These are phyloP conservation scores for Saprolegnia parasitica DNA, from an alignment of 352 stramenopile genomes.

Conservation along the genomic window DNA sequence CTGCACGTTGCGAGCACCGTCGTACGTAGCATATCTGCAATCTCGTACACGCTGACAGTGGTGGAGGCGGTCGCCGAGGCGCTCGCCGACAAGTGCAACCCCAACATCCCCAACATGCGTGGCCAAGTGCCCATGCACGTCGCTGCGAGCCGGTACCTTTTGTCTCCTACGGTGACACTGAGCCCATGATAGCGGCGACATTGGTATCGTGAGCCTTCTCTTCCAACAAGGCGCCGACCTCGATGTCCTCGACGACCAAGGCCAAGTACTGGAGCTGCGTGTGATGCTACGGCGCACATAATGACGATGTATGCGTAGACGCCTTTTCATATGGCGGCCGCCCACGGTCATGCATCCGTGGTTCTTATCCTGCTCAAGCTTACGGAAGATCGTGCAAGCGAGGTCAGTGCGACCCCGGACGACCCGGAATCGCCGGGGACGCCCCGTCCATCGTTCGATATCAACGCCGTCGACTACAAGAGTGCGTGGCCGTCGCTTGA, in stretches of 20 bases:
- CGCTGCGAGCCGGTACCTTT: constrained; percentile 37
- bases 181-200: constrained; percentile 40
- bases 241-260: constrained; percentile 75
- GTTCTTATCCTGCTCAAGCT: constrained; percentile 67
- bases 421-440: constrained; percentile 21
- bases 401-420: constrained; percentile 18
- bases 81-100: constrained; percentile 57
- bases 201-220: constrained; percentile 73
- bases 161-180: neutral
- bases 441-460: constrained; percentile 45
- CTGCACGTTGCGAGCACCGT: constrained; percentile 65
- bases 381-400: constrained; percentile 37
- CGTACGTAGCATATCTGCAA: neutral
- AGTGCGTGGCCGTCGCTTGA: neutral
- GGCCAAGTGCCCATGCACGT: constrained; percentile 72
- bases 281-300: no score
- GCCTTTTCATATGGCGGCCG: constrained; percentile 72
- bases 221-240: constrained; percentile 64
- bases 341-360: constrained; percentile 70
- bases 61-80: constrained; percentile 49
- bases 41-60: neutral
- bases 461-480: constrained; percentile 79
- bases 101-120: constrained; percentile 73
- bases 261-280: constrained; percentile 35
- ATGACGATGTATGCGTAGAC: constrained; percentile 31